Base-by-base conservation (phyloP, 2,329 filamentous ascomycete genomes). In the Cadophora luteo-olivacea region DNA sequence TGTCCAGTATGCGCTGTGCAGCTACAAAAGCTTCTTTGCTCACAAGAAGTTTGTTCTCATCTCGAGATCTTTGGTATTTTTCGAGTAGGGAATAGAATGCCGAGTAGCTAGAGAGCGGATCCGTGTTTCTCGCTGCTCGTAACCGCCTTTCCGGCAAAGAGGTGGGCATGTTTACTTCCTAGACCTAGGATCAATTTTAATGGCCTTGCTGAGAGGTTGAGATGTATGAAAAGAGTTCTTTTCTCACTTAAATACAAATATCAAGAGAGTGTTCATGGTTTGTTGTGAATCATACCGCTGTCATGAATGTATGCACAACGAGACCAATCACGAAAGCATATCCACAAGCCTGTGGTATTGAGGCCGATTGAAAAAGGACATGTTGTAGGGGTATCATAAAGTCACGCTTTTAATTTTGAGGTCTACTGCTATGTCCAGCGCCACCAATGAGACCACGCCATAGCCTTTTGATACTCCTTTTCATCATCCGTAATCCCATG, bases 1-100 rank as follows among this genome's bases (percentile, higher is more conserved):
- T 60, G n/a, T 60, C 55, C 32, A 60, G 33, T 22, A 60, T 60
- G 19, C 19, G 32, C 4, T 60, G 19, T 60, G 55, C 55, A 22
- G 33, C 55, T 22, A 24, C 22, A 12, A 12, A 38, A 36, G 32
- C 32, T 11, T n/a, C n/a, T 16, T 25, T 60, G 33, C 22, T 19
- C 33, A 60, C 55, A 9, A 60, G 16, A 5, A 60, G 33, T 38
- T n/a, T 41, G 12, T 60, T 22, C 9, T 22, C 12, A 1, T 22
- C 33, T 14, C 55, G 7, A 1, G 4, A 12, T 7, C n/a, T 29
- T 29, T 29, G 11, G 3, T 60, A 60, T 9, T 22, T 24, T 38
- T 41, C 55, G 3, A 60, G 19, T 11, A 55, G 25, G 9, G 25
- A 8, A 25, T 55, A 33, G 52, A 55, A 55, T n/a, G 52, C 52